phyloP scores from a whole-genome alignment of 306 rosid species.

The Malus domestica region DNA sequence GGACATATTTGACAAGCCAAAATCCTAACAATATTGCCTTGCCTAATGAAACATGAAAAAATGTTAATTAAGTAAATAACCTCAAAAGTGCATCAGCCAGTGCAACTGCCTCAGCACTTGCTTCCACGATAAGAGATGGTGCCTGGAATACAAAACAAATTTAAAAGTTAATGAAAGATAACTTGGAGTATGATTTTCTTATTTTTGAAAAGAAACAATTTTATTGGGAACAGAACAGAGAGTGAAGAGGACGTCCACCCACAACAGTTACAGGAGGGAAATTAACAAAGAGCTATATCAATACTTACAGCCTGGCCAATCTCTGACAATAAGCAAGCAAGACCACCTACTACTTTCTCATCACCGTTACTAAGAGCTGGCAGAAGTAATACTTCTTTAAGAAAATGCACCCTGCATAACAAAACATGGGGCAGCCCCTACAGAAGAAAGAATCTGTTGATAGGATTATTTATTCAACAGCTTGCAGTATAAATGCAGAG shows the following conservation, averaged over 20 bases:
- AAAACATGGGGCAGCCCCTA: conserved; percentile 90
- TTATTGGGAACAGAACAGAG: too few species aligned
- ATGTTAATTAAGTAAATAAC: conserved; percentile 27
- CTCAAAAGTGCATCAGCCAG: conserved; percentile 81
- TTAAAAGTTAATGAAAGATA: conserved; percentile 15
- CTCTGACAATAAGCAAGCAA: conserved; percentile 92
- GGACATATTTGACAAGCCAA: too few species aligned
- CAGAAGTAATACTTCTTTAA: conserved; percentile 75
- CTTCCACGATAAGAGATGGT: conserved; percentile 82
- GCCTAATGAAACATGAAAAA: not conserved
- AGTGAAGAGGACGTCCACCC: too few species aligned
- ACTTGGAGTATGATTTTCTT: not conserved
- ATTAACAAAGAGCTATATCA: not conserved
- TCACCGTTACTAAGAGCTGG: conserved; percentile 79
- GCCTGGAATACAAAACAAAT: conserved; percentile 47
- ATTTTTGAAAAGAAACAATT: too few species aligned
- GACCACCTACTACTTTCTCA: conserved; percentile 76
- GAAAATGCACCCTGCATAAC: conserved; percentile 72
- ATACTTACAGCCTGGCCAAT: conserved; percentile 92
- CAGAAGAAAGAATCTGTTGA: conserved; percentile 30
- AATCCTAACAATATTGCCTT: not conserved
- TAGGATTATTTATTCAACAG: conserved; percentile 11
- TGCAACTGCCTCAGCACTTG: conserved; percentile 74
- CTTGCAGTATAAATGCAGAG: not conserved
- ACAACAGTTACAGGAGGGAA: too few species aligned